phyloP scores from a whole-genome alignment of 441 rosid species.

The Oxalis stricta region DNA sequence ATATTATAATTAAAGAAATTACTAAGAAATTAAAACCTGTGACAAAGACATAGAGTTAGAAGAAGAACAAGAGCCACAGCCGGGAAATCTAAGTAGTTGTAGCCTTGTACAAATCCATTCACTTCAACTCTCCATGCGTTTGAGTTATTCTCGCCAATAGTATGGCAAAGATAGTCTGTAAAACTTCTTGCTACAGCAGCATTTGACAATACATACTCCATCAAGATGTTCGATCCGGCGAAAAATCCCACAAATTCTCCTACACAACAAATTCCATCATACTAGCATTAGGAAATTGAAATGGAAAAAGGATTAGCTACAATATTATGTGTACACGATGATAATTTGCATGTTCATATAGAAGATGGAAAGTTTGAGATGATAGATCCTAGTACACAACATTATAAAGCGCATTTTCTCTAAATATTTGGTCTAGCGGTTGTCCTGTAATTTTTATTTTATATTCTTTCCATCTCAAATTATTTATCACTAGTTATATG shows the following conservation, averaged over 20 bases:
- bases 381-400: no score
- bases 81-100: constrained; percentile 64
- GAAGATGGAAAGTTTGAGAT: no score
- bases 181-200: constrained; percentile 86
- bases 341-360: no score
- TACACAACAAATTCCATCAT: constrained; percentile 9
- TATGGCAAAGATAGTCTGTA: constrained; percentile 61
- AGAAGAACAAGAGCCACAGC: constrained; percentile 78
- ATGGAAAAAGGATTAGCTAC: background rate
- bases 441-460: no score
- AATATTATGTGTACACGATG: background rate
- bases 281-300: background rate
- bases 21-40: constrained; percentile 33
- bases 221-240: constrained; percentile 73
- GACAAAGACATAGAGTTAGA: constrained; percentile 76
- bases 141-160: constrained; percentile 44
- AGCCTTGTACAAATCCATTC: constrained; percentile 41
- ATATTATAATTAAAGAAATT: background rate
- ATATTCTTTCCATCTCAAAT: no score
- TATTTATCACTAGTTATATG: no score
- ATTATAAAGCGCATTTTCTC: no score
- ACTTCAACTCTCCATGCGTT: constrained; percentile 65
- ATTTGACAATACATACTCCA: constrained; percentile 87
- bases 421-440: no score
- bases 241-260: constrained; percentile 86